Evolutionary conservation across 176 grass and related monocot species (phyloP).

Genomic region (Oryza nivara): DNA sequence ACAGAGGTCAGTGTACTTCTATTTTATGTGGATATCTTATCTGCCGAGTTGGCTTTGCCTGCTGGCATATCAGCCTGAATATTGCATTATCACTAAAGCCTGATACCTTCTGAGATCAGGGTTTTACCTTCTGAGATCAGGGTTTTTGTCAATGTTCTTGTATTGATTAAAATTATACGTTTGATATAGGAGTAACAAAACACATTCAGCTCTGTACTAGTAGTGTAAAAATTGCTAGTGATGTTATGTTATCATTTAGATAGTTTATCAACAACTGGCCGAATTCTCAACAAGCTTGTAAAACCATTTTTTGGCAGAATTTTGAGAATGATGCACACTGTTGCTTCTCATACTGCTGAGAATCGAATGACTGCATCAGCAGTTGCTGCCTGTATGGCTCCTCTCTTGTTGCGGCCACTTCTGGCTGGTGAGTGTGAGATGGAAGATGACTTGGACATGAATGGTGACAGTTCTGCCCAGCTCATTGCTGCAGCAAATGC

Average conservation of each 20-base stretch:
- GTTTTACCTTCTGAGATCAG: neutral
- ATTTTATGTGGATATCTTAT: slow-evolving; percentile 33
- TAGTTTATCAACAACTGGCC: neutral
- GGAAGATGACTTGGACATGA: slow-evolving; percentile 89
- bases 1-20: slow-evolving; percentile 69
- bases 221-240: slow-evolving; percentile 5
- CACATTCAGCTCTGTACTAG: neutral
- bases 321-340: slow-evolving; percentile 93
- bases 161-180: slow-evolving; percentile 17
- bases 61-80: slow-evolving; percentile 16
- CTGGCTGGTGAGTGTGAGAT: slow-evolving; percentile 99
- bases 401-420: slow-evolving; percentile 91
- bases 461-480: slow-evolving; percentile 85
- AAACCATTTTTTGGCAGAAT: slow-evolving; percentile 59
- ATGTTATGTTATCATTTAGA: neutral
- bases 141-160: slow-evolving; percentile 13
- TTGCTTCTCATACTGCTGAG: slow-evolving; percentile 81
- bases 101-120: neutral
- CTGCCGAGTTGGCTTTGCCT: slow-evolving; percentile 23
- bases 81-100: neutral
- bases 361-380: slow-evolving; percentile 95
- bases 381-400: slow-evolving; percentile 99
- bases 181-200: slow-evolving; percentile 19
- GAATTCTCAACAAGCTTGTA: slow-evolving; percentile 32
- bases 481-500: slow-evolving; percentile 97